A percentile compares a stretch with the other conserved stretches of the same genome.
Evolutionary conservation across 1,139 yeast species (phyloP).

Genomic region (Blastobotrys illinoisensis): DNA sequence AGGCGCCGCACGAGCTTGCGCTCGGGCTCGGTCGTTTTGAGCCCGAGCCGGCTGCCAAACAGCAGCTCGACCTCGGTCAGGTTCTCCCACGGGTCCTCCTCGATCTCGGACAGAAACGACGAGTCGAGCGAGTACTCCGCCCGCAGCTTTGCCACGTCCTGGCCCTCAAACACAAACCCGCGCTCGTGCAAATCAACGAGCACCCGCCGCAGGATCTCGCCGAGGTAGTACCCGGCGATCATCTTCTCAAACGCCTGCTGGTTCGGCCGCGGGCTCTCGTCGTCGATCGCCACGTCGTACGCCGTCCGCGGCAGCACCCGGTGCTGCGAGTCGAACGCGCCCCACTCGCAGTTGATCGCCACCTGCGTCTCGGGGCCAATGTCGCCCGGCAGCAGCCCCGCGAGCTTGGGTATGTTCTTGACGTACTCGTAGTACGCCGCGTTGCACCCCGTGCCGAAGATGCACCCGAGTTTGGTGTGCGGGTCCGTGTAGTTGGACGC

Average conservation of each 20-base stretch:
- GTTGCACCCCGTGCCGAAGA: conserved; percentile 97
- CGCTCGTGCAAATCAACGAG: conserved; percentile 65
- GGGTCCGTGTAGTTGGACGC: conserved; percentile 93
- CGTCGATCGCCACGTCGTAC: conserved; percentile 75
- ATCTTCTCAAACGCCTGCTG: conserved; percentile 95
- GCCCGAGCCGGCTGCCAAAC: conserved; percentile 52
- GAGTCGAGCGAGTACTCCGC: conserved; percentile 76
- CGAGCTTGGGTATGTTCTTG: conserved; percentile 72
- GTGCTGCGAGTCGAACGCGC: conserved; percentile 94
- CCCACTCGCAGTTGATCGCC: conserved; percentile 98
- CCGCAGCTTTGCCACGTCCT: conserved; percentile 57
- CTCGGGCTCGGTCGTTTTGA: conserved; percentile 69
- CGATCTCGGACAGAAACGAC: conserved; percentile 78
- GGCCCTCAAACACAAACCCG: conserved; percentile 61
- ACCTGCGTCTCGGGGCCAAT: conserved; percentile 60
- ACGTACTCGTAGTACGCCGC: conserved; percentile 88
- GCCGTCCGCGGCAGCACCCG: conserved; percentile 74
- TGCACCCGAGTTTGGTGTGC: conserved; percentile 86
- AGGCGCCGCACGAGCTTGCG: conserved; percentile 76
- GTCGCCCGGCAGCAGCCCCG: conserved; percentile 62
- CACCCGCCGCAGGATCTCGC: conserved; percentile 82
- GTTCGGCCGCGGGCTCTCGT: conserved; percentile 90
- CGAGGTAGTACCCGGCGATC: conserved; percentile 95
- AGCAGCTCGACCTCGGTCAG: conserved; percentile 67
- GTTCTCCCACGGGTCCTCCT: conserved; percentile 86